These are phyloP conservation scores for Scedosporium dehoogii DNA, from an alignment of 2,329 filamentous ascomycete genomes.

Conservation along the genomic window DNA sequence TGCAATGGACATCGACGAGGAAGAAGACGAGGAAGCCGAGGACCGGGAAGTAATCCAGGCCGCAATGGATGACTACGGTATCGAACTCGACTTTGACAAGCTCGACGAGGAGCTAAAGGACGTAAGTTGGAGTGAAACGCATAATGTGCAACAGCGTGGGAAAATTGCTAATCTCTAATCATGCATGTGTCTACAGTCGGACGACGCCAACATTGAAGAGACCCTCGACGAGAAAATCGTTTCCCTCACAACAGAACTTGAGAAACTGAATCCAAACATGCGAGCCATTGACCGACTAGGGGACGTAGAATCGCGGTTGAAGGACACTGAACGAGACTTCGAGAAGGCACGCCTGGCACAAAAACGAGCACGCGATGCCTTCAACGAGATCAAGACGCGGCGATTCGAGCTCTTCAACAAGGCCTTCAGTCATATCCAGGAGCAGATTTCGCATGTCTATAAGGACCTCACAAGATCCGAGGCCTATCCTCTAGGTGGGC, in stretches of 20 bases:
- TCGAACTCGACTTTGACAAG: slow-evolving; percentile 74
- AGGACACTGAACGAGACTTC: slow-evolving; percentile 79
- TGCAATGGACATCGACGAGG: slow-evolving; percentile 83
- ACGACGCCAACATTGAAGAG: slow-evolving; percentile 62
- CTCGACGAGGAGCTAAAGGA: slow-evolving; percentile 76
- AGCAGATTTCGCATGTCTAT: slow-evolving; percentile 90
- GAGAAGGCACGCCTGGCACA: slow-evolving; percentile 70
- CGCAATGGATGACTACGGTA: slow-evolving; percentile 79
- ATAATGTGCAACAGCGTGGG: neutral
- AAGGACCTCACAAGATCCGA: slow-evolving; percentile 85
- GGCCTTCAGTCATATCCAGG: slow-evolving; percentile 88
- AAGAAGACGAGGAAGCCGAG: slow-evolving; percentile 30
- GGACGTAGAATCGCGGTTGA: slow-evolving; percentile 71
- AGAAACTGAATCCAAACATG: slow-evolving; percentile 95
- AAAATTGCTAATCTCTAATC: neutral
- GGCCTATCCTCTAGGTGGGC: slow-evolving; percentile 87
- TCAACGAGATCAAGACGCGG: slow-evolving; percentile 70
- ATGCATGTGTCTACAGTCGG: slow-evolving; percentile 36
- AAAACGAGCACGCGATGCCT: slow-evolving; percentile 68
- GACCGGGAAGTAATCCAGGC: slow-evolving; percentile 50
- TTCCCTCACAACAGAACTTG: slow-evolving; percentile 65
- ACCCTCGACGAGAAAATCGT: slow-evolving; percentile 69
- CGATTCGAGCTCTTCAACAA: slow-evolving; percentile 90
- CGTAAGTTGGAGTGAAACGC: slow-evolving; percentile 27
- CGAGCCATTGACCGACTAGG: slow-evolving; percentile 87